These are phyloP conservation scores for Dissophora globulifera DNA, from an alignment of 192 early-diverging fungal genomes.

Conservation along the genomic window DNA sequence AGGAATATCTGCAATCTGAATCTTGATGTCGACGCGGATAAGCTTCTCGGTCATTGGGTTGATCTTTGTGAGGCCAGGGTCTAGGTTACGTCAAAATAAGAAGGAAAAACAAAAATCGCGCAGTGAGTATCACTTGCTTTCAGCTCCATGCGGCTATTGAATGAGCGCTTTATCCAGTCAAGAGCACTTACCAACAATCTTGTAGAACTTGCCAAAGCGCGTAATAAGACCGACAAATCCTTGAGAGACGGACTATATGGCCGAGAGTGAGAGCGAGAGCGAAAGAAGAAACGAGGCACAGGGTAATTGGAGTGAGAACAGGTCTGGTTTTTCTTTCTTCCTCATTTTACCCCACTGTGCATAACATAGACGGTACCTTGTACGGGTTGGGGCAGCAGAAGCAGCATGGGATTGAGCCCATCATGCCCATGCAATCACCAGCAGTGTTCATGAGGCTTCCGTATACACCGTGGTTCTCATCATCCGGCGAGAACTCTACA, in stretches of 20 bases:
- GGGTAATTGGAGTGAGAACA: no score
- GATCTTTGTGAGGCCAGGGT: constrained; percentile 67
- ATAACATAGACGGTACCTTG: no score
- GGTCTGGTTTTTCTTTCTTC: no score
- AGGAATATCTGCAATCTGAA: constrained; percentile 66
- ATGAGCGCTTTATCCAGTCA: no score
- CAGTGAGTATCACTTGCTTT: no score
- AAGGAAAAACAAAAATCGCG: not conserved
- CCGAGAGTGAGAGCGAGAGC: no score
- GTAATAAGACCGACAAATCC: constrained; percentile 76
- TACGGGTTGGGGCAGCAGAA: constrained; percentile 73
- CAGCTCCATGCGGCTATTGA: no score
- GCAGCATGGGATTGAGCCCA: constrained; percentile 60
- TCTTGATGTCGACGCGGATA: constrained; percentile 60
- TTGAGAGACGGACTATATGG: constrained; percentile 68
- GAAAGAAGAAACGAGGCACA: no score
- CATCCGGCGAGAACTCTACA: constrained; percentile 35
- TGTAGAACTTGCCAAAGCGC: constrained; percentile 71
- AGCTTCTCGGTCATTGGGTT: constrained; percentile 62
- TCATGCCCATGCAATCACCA: constrained; percentile 52
- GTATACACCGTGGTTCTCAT: constrained; percentile 56
- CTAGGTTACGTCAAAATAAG: constrained; percentile 46
- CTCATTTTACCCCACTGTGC: no score
- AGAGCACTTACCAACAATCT: constrained; percentile 30
- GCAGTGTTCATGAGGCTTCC: constrained; percentile 59